Evolutionary conservation across 495 filamentous ascomycete genomes (phyloP).

Genomic region (Penicillium cataractarum): DNA sequence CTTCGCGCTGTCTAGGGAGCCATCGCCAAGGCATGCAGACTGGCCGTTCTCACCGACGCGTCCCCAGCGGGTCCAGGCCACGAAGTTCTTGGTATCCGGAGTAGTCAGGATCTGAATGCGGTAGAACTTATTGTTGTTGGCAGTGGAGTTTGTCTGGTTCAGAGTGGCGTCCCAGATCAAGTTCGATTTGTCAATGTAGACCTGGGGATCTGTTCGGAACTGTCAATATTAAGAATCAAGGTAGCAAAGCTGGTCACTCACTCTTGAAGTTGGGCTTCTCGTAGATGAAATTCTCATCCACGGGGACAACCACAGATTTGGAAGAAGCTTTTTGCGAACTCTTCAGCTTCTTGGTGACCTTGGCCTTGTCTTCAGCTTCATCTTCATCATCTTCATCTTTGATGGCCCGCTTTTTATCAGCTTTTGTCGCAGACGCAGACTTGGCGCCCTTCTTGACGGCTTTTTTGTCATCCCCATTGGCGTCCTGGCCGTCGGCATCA

Average conservation of each 20-base stretch:
- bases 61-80: constrained; percentile 75
- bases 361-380: not conserved
- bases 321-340: constrained; percentile 48
- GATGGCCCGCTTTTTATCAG: constrained; percentile 34
- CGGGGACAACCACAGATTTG: constrained; percentile 45
- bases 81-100: constrained; percentile 36
- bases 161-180: constrained; percentile 64
- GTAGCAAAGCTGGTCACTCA: no score
- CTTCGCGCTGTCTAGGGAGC: constrained; percentile 50
- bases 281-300: constrained; percentile 51
- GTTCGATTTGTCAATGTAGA: constrained; percentile 65
- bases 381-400: constrained; percentile 9
- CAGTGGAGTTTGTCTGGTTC: constrained; percentile 52
- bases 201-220: constrained; percentile 31
- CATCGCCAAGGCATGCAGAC: constrained; percentile 47
- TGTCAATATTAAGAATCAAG: no score
- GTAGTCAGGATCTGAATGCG: constrained; percentile 55
- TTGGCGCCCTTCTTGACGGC: constrained; percentile 16
- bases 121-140: constrained; percentile 78
- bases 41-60: constrained; percentile 76
- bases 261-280: constrained; percentile 10
- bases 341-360: constrained; percentile 40
- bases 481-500: constrained; percentile 16
- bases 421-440: constrained; percentile 16
- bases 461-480: not conserved